phyloP scores from a whole-genome alignment of 345 rosid genomes.

The Gossypium arboreum region DNA sequence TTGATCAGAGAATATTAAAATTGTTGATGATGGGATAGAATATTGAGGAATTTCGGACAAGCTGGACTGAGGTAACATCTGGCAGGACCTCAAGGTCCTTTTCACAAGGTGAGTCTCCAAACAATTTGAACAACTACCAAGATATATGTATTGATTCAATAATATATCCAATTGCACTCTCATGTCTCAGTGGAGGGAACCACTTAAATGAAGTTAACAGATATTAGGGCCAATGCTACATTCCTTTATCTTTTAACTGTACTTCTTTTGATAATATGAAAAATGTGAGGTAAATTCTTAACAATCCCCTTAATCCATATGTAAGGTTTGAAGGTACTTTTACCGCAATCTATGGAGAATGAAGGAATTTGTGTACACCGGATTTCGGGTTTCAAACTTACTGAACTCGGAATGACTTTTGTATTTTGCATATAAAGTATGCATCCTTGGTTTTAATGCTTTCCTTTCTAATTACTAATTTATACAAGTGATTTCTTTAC shows the following conservation, averaged over 20 bases:
- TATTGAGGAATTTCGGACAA: background rate
- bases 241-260: background rate
- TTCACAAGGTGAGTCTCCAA: background rate
- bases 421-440: too few relatives aligned
- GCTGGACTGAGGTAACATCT: background rate
- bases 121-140: slow-evolving; percentile 12
- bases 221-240: background rate
- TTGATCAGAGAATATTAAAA: background rate
- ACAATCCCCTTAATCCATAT: background rate
- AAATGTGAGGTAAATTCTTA: background rate
- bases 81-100: slow-evolving; percentile 9
- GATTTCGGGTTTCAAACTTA: too few relatives aligned
- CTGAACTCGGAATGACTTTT: too few relatives aligned
- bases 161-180: slow-evolving; percentile 1
- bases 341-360: background rate
- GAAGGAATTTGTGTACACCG: too few relatives aligned
- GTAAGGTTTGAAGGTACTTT: background rate
- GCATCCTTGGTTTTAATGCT: too few relatives aligned
- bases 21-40: background rate
- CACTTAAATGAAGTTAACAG: background rate
- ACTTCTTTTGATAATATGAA: background rate
- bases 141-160: background rate
- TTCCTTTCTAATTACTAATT: too few relatives aligned
- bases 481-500: too few relatives aligned
- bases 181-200: slow-evolving; percentile 2